Percentiles rank a stretch among this genome's conserved stretches.
Conservation (phyloP, 2,329 filamentous ascomycete species). For the Pseudopithomyces maydicus region DNA sequence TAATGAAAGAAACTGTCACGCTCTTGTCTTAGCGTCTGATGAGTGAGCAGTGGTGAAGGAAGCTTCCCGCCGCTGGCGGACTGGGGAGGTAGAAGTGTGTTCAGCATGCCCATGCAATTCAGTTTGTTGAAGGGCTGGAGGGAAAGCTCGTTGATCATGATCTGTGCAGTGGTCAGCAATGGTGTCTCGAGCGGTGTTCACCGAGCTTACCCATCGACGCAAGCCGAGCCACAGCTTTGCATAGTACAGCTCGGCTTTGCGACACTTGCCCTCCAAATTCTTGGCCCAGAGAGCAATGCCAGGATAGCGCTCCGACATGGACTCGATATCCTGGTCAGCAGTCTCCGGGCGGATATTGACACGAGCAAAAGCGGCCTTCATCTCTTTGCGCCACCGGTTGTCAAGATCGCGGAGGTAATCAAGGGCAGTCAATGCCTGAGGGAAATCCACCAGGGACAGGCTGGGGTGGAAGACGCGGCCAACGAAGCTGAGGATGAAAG, state of each 20-base stretch:
- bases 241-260: constrained; percentile 52
- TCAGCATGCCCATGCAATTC: constrained; percentile 71
- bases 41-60: constrained; percentile 59
- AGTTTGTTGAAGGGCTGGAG: constrained; percentile 66
- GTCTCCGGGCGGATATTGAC: constrained; percentile 58
- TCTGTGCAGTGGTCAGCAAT: constrained; percentile 46
- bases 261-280: constrained; percentile 52
- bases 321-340: constrained; percentile 52
- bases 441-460: constrained; percentile 65
- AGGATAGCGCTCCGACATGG: constrained; percentile 57
- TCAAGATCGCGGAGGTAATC: constrained; percentile 71
- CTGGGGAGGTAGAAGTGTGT: constrained; percentile 68
- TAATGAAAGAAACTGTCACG: constrained; percentile 68
- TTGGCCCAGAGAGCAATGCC: constrained; percentile 62
- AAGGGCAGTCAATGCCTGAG: constrained; percentile 67
- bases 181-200: neutral
- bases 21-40: constrained; percentile 59
- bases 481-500: constrained; percentile 67
- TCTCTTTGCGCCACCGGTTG: constrained; percentile 62
- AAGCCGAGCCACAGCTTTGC: constrained; percentile 66
- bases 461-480: constrained; percentile 62
- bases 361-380: constrained; percentile 58
- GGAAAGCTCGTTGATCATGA: constrained; percentile 68
- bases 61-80: constrained; percentile 38
- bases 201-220: constrained; percentile 64